phyloP scores from a whole-genome alignment of 805 yeast genomes.

The Millerozyma acaciae region DNA sequence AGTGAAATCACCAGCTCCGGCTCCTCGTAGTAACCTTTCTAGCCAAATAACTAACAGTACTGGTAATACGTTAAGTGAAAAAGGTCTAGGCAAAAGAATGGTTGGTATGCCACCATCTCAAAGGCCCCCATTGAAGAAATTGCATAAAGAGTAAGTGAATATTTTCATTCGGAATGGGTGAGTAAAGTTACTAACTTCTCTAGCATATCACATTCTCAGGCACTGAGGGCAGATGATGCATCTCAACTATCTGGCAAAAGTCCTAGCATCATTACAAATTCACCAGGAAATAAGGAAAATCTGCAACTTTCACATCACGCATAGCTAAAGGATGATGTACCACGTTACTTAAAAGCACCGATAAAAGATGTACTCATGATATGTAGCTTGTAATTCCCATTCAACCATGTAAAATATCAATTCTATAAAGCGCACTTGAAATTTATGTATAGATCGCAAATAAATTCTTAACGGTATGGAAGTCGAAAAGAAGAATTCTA shows the following conservation, averaged over 20 bases:
- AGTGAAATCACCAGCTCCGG: conserved; percentile 1
- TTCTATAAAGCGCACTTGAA: no score
- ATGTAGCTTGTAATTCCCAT: no score
- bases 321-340: no score
- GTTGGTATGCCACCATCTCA: conserved; percentile 33
- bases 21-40: conserved; percentile 5
- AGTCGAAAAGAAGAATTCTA: background rate
- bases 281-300: conserved; percentile 5
- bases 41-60: background rate
- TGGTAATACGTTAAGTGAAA: conserved; percentile 4
- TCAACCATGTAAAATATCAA: no score
- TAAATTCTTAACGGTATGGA: background rate
- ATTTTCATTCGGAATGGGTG: background rate
- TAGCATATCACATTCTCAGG: conserved; percentile 1
- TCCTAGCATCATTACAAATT: background rate
- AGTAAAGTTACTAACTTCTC: conserved; percentile 2
- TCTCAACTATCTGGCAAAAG: background rate
- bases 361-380: no score
- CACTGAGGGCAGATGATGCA: background rate
- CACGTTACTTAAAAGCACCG: no score
- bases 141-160: conserved; percentile 17
- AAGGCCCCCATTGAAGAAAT: conserved; percentile 20
- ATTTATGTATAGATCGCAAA: no score
- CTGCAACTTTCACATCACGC: background rate
- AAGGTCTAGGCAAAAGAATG: conserved; percentile 28